Evolutionary conservation across 208 protist genomes (phyloP).

Genomic region (Leishmania tropica): DNA sequence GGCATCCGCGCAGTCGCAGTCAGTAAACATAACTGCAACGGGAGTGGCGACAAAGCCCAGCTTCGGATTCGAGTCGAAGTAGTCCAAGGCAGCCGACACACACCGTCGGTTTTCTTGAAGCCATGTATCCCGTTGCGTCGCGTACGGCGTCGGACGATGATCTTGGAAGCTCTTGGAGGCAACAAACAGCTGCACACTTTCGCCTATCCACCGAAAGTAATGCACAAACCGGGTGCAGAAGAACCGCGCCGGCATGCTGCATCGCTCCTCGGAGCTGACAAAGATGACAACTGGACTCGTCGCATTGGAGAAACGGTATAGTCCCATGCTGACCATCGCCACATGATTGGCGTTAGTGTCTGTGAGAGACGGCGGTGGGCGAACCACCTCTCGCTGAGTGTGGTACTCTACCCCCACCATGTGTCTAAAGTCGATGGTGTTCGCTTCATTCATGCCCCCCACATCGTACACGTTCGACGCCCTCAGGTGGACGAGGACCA

Average conservation of each 20-base stretch:
- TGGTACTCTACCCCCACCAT: slow-evolving; percentile 20
- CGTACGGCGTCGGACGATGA: slow-evolving; percentile 38
- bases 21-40: slow-evolving; percentile 54
- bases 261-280: slow-evolving; percentile 54
- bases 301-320: slow-evolving; percentile 40
- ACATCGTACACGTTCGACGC: slow-evolving; percentile 26
- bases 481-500: slow-evolving; percentile 20
- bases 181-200: slow-evolving; percentile 62
- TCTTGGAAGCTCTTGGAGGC: slow-evolving; percentile 33
- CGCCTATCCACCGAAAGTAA: slow-evolving; percentile 68
- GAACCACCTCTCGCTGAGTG: slow-evolving; percentile 29
- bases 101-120: slow-evolving; percentile 32
- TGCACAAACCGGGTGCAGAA: slow-evolving; percentile 68
- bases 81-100: slow-evolving; percentile 39
- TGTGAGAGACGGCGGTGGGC: slow-evolving; percentile 29
- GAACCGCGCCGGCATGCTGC: slow-evolving; percentile 62
- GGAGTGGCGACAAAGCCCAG: slow-evolving; percentile 63
- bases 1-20: slow-evolving; percentile 47
- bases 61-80: slow-evolving; percentile 50
- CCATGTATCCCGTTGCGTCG: slow-evolving; percentile 41
- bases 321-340: slow-evolving; percentile 5
- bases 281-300: slow-evolving; percentile 59
- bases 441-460: not conserved
- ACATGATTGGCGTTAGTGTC: not conserved
- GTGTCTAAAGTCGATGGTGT: slow-evolving; percentile 39